Conservation (phyloP, 306 rosid genomes). For the Abrus pulchellus region DNA sequence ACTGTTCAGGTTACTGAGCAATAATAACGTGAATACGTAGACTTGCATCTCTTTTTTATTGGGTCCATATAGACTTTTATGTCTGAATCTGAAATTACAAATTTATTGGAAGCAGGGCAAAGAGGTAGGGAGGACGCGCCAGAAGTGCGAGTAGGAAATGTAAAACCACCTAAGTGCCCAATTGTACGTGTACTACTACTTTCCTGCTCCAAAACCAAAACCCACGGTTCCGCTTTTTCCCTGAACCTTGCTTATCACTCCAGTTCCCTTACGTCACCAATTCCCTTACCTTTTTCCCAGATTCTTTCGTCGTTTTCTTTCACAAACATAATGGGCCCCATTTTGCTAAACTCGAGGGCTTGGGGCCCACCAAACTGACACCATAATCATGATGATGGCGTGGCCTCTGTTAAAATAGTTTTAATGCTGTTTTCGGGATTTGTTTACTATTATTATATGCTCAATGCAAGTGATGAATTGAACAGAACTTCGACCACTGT, state of each 20-base stretch:
- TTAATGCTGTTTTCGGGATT: slow-evolving; percentile 40
- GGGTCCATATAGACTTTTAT: no score
- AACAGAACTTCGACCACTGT: slow-evolving; percentile 39
- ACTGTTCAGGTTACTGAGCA: slow-evolving; percentile 9
- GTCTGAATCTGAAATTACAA: neutral
- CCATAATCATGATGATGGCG: slow-evolving; percentile 49
- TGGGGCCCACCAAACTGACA: slow-evolving; percentile 54
- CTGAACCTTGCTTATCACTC: slow-evolving; percentile 61
- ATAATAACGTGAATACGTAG: neutral
- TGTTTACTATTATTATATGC: slow-evolving; percentile 18
- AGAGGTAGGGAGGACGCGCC: slow-evolving; percentile 52
- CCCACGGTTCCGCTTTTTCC: slow-evolving; percentile 74
- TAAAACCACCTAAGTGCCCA: neutral
- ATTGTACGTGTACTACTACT: slow-evolving; percentile 28
- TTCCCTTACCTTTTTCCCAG: slow-evolving; percentile 42
- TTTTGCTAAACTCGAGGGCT: slow-evolving; percentile 14
- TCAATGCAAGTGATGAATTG: slow-evolving; percentile 21
- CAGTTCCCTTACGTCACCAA: slow-evolving; percentile 51
- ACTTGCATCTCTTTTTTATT: neutral
- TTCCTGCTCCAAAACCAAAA: slow-evolving; percentile 50
- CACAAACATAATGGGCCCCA: slow-evolving; percentile 32
- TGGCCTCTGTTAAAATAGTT: slow-evolving; percentile 16
- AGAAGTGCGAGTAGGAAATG: slow-evolving; percentile 11
- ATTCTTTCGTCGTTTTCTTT: slow-evolving; percentile 71
- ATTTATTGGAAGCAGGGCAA: neutral